Conservation (phyloP, 2,329 filamentous ascomycete species). For the Ophiosphaerella korrae region DNA sequence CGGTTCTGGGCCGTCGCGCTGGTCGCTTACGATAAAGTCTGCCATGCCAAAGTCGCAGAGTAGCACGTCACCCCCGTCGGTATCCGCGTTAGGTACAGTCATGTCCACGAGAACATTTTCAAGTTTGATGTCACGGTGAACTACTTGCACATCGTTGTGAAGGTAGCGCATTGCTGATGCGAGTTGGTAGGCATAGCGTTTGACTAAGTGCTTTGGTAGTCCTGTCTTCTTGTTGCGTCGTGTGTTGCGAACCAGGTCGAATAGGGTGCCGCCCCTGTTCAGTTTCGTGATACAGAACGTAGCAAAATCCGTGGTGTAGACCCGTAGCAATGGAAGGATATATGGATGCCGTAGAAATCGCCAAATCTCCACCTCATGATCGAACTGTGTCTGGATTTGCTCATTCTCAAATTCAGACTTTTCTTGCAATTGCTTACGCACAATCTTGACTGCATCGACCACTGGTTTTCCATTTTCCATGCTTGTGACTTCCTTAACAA, state of each 20-base stretch:
- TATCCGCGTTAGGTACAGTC: constrained; percentile 52
- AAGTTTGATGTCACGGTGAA: constrained; percentile 71
- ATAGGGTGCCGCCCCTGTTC: constrained; percentile 67
- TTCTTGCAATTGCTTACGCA: constrained; percentile 62
- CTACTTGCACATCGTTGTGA: constrained; percentile 69
- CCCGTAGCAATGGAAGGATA: constrained; percentile 65
- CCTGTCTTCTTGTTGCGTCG: constrained; percentile 52
- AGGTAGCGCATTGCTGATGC: constrained; percentile 69
- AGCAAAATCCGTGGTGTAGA: constrained; percentile 70
- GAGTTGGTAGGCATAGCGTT: constrained; percentile 66
- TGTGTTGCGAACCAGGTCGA: constrained; percentile 64
- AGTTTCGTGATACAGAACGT: constrained; percentile 71
- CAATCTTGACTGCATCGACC: constrained; percentile 70
- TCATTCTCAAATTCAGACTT: constrained; percentile 67
- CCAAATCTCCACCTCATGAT: constrained; percentile 72
- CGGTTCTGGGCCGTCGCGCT: constrained; percentile 56
- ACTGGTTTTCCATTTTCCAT: constrained; percentile 60
- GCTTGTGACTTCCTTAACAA: constrained; percentile 69
- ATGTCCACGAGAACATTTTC: constrained; percentile 70
- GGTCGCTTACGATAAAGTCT: constrained; percentile 66
- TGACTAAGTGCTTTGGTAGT: constrained; percentile 58
- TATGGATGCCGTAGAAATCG: constrained; percentile 67
- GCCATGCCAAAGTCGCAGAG: constrained; percentile 74
- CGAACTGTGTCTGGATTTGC: constrained; percentile 68
- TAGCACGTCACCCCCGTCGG: constrained; percentile 61